Conservation (phyloP, 2,329 filamentous ascomycete species). For the Cryphonectria parasitica region DNA sequence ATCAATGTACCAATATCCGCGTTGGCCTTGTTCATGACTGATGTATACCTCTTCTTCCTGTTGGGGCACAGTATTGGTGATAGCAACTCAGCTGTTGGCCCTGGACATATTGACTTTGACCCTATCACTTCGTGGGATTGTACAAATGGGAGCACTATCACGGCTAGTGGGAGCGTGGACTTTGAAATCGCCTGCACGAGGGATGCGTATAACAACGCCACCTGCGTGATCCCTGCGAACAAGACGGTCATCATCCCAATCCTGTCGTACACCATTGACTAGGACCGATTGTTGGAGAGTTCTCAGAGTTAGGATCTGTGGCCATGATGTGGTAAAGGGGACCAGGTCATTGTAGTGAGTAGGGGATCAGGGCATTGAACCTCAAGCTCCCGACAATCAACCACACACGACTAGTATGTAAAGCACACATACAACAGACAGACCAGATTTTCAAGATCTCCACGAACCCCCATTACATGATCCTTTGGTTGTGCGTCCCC, state of each 20-base stretch:
- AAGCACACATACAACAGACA: too few species aligned
- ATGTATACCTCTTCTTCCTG: background rate
- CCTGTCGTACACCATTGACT: slow-evolving; percentile 20
- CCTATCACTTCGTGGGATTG: slow-evolving; percentile 3
- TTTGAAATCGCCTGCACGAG: slow-evolving; percentile 17
- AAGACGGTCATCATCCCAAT: slow-evolving; percentile 18
- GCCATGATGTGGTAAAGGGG: background rate
- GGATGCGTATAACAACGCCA: slow-evolving; percentile 6
- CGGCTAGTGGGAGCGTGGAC: slow-evolving; percentile 19
- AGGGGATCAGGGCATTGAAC: too few species aligned
- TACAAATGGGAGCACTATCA: slow-evolving; percentile 21
- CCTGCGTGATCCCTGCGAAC: background rate
- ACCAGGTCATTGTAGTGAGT: background rate
- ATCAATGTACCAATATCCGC: background rate
- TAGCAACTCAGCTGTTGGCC: background rate
- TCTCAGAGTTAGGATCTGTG: background rate
- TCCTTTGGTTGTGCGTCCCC: background rate
- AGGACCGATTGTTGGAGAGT: too few species aligned
- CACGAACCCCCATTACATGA: background rate
- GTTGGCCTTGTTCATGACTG: background rate
- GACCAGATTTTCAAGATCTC: too few species aligned
- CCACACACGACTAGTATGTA: background rate
- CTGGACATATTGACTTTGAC: slow-evolving; percentile 10
- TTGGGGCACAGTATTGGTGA: background rate
- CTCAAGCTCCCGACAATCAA: too few species aligned